phyloP scores from a whole-genome alignment of 129 eudicot species.

The Heracleum sosnowskyi region DNA sequence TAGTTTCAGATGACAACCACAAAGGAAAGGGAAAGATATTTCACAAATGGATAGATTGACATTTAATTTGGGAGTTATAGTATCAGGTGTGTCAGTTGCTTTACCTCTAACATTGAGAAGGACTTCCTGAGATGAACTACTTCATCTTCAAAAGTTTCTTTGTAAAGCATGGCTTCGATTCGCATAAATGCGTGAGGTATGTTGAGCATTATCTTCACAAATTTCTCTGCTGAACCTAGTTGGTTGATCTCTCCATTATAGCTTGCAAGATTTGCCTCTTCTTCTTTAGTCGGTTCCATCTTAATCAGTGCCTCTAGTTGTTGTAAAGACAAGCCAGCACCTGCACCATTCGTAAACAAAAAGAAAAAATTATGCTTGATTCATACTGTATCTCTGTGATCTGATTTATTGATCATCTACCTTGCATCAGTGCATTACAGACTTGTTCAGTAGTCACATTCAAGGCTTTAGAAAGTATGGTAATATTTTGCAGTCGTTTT shows the following conservation, averaged over 20 bases:
- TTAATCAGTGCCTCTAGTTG: conserved; percentile 77
- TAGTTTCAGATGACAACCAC: neutral
- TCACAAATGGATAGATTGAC: neutral
- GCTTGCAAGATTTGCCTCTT: conserved; percentile 58
- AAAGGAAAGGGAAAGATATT: neutral
- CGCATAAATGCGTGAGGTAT: conserved; percentile 69
- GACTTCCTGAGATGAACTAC: conserved; percentile 66
- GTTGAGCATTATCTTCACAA: conserved; percentile 54
- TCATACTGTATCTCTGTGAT: neutral
- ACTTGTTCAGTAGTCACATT: conserved; percentile 72
- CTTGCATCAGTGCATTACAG: conserved; percentile 60
- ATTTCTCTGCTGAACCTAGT: conserved; percentile 75
- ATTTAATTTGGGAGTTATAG: neutral
- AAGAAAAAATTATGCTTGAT: neutral
- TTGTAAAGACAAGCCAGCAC: conserved; percentile 70
- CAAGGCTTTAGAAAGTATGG: conserved; percentile 85
- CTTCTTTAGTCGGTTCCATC: conserved; percentile 92
- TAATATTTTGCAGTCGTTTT: conserved; percentile 81
- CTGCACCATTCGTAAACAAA: conserved; percentile 27
- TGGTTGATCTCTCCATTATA: conserved; percentile 53
- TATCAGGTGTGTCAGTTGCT: neutral
- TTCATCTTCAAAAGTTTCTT: conserved; percentile 80
- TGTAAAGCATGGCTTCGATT: conserved; percentile 77
- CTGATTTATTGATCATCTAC: conserved; percentile 16
- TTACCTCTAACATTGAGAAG: conserved; percentile 85